These are phyloP conservation scores for Pyrenophora teres DNA, from an alignment of 2,329 filamentous ascomycete genomes.

Conservation along the genomic window DNA sequence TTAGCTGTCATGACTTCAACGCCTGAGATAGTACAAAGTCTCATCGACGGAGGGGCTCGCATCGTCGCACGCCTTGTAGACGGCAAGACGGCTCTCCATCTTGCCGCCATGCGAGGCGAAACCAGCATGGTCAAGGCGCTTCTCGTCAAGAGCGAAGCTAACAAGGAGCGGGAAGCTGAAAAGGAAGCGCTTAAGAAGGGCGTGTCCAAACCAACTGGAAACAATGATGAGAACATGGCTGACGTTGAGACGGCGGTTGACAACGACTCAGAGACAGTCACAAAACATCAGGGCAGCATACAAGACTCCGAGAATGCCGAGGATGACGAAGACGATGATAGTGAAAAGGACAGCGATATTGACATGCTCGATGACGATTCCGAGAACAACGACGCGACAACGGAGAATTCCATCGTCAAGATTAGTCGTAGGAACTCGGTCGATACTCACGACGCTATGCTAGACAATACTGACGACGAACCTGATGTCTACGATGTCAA, in stretches of 20 bases:
- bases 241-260: too few species aligned
- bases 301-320: not conserved
- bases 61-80: constrained; percentile 77
- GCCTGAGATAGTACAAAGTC: constrained; percentile 69
- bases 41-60: constrained; percentile 74
- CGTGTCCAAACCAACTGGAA: not conserved
- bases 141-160: constrained; percentile 73
- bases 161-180: constrained; percentile 70
- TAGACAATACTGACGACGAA: constrained; percentile 62
- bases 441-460: constrained; percentile 53
- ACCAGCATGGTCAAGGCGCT: constrained; percentile 72
- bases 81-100: constrained; percentile 79
- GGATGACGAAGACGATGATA: not conserved
- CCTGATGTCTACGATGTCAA: constrained; percentile 83
- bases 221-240: too few species aligned
- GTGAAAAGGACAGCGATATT: constrained; percentile 52
- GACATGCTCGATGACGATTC: constrained; percentile 57
- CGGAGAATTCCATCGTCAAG: constrained; percentile 73
- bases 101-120: constrained; percentile 73
- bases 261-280: too few species aligned
- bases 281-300: too few species aligned
- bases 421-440: constrained; percentile 50
- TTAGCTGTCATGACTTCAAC: constrained; percentile 72
- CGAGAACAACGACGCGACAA: constrained; percentile 56
- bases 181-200: constrained; percentile 52